Evolutionary conservation across 306 rosid genomes (phyloP).

Genomic region (Ormosia semicastrata): DNA sequence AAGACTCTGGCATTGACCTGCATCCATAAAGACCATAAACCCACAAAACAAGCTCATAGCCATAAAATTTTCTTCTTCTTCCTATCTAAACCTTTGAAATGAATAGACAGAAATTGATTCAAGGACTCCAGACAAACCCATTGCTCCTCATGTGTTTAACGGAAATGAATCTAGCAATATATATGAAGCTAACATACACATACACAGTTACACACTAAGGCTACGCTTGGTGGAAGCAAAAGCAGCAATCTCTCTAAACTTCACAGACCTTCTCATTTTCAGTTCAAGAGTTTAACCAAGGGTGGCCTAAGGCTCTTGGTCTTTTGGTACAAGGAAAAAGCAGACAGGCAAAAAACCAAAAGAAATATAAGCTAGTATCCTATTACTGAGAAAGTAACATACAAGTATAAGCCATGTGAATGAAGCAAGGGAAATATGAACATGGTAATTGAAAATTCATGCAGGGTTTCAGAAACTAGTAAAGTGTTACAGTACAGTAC

Average conservation of each 20-base stretch:
- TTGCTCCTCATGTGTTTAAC: neutral
- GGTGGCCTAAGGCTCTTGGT: neutral
- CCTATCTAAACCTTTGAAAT: too few species aligned
- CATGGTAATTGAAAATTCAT: neutral
- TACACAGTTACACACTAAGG: neutral
- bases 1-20: neutral
- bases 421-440: neutral
- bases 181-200: neutral
- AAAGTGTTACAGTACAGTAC: neutral
- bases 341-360: neutral
- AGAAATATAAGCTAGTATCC: neutral
- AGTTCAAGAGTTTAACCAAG: neutral
- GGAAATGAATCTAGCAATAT: neutral
- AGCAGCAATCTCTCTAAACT: neutral
- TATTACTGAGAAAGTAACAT: neutral
- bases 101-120: neutral
- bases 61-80: neutral
- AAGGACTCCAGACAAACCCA: neutral
- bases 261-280: slow-evolving; percentile 1
- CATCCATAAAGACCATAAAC: neutral
- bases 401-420: neutral
- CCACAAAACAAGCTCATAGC: neutral
- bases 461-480: neutral
- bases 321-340: neutral
- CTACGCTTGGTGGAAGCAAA: neutral